Base-by-base conservation (phyloP, 129 eudicot species). In the carrot (Daucus carota) region DNA sequence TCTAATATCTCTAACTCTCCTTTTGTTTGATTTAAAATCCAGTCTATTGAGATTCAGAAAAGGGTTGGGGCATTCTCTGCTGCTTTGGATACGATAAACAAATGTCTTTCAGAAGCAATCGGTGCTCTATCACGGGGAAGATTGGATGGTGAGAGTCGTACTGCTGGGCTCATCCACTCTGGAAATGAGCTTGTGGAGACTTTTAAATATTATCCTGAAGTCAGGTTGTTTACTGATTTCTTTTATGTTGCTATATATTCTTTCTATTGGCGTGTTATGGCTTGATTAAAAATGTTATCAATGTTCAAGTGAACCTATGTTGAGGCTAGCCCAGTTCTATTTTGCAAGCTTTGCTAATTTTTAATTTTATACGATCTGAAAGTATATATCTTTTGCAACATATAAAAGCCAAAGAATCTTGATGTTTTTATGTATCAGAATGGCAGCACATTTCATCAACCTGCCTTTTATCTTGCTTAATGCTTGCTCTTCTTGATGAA, bases 21-120 rank as follows among this genome's bases (percentile, higher is more conserved):
- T 67, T 34, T 18, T 63, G 67, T 80, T 62, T 78, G 26, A 63
- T 60, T 43, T 50, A 43, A 75, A 28, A 76, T 81, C 29, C 89
- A 93, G 98, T 86, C 96, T 20, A 85, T 93, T 81, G 98, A 93
- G 82, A 89, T 93, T 70, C 97, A 93, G 77, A 86, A 83, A 83
- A 91, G 97, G 85, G 83, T 93, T 36, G 98, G 98, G 75, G 98
- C 98, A 31, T 93, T 93, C 86, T 87, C 97, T 43, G 88, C 92
- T 29, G 98, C 98, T 36, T 73, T 93, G 76, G 97, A 91, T 80
- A 93, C 93, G 32, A 84, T 91, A 75, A 93, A 93, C 85, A 93
- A 87, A 88, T 83, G 92, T 60, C 88, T 93, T 36, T 89, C 97
- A 41, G 98, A 93, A 86, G 98, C 98, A 45, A 89, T 93, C 26